These are phyloP conservation scores for Bocquillonia castaneifolia DNA, from an alignment of 441 rosid genomes.

Conservation along the genomic window DNA sequence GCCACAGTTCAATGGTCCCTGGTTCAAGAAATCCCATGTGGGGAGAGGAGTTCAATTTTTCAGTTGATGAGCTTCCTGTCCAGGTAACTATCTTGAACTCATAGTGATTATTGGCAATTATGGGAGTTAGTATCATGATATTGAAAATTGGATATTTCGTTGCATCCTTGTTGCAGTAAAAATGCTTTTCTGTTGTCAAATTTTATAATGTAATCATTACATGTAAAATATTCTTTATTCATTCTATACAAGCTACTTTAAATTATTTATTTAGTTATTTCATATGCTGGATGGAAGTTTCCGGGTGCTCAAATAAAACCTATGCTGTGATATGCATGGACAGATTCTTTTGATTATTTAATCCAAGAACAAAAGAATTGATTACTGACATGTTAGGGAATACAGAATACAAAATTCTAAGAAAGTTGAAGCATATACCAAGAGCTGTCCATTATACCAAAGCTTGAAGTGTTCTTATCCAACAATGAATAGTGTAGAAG, in stretches of 20 bases:
- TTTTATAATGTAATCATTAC: background rate
- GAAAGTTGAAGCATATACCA: too few relatives aligned
- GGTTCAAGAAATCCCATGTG: conserved; percentile 99
- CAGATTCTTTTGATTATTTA: background rate
- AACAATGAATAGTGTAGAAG: too few relatives aligned
- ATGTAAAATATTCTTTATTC: background rate
- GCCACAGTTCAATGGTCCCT: conserved; percentile 88
- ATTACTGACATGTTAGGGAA: background rate
- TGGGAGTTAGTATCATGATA: background rate
- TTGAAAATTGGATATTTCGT: background rate
- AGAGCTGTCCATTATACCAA: too few relatives aligned
- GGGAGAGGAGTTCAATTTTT: conserved; percentile 98
- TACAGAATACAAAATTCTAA: too few relatives aligned
- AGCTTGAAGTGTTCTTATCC: too few relatives aligned
- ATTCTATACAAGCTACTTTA: background rate
- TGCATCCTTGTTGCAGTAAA: background rate
- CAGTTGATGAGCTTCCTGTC: conserved; percentile 84
- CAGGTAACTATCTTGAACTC: conserved; percentile 46
- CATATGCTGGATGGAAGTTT: background rate
- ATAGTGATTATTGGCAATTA: background rate
- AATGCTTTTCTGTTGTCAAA: background rate
- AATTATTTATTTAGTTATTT: background rate
- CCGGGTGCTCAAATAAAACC: background rate
- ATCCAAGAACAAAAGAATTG: background rate
- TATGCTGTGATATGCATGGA: background rate